Percentiles rank a stretch among this genome's conserved stretches.
These are phyloP conservation scores for Pythium rhizo-oryzae DNA, from an alignment of 352 stramenopile genomes.

Conservation along the genomic window DNA sequence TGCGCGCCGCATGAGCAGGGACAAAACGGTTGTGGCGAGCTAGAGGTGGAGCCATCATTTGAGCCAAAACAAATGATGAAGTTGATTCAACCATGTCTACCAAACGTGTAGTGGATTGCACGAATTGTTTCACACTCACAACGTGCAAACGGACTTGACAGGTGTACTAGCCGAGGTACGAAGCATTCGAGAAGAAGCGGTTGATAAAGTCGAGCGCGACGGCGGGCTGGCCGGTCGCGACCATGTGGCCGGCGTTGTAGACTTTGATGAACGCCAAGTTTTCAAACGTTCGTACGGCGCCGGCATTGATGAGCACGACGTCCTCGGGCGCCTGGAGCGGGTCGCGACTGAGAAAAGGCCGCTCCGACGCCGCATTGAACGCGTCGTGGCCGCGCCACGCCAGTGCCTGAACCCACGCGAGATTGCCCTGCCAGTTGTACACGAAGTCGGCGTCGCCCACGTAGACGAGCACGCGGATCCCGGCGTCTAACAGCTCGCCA, in stretches of 20 bases:
- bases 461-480: conserved; percentile 87
- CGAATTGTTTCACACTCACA: no score
- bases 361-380: conserved; percentile 56
- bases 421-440: conserved; percentile 94
- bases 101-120: no score
- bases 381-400: conserved; percentile 78
- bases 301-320: background rate
- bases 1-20: conserved; percentile 14
- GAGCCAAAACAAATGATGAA: background rate
- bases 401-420: conserved; percentile 86
- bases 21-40: background rate
- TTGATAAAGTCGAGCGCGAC: conserved; percentile 8
- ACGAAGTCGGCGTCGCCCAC: conserved; percentile 95
- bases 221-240: background rate
- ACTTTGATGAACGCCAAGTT: background rate
- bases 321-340: background rate
- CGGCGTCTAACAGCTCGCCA: conserved; percentile 61
- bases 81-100: no score
- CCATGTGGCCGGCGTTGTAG: conserved; percentile 6
- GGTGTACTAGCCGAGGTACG: background rate
- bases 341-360: conserved; percentile 15
- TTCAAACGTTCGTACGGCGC: background rate
- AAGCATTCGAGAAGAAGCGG: background rate
- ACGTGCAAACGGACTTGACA: no score
- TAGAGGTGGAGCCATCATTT: background rate